Evolutionary conservation across 2,329 filamentous ascomycete genomes (phyloP).

Genomic region (Teratosphaeria epicoccoides): DNA sequence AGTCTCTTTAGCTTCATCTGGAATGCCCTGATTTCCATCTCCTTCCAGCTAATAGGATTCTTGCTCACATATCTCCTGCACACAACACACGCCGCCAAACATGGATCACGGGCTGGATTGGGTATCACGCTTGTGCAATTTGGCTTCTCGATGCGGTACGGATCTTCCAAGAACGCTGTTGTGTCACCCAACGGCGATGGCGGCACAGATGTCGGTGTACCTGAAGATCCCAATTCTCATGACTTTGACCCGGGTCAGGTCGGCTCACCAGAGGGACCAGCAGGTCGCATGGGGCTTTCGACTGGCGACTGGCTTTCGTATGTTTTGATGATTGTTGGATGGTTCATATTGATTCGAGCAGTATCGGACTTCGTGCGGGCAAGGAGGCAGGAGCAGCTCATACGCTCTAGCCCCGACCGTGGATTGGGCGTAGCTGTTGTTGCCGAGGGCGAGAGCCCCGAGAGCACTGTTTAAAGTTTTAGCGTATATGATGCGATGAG

Average conservation of each 20-base stretch:
- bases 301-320: slow-evolving; percentile 84
- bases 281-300: slow-evolving; percentile 44
- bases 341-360: slow-evolving; percentile 94
- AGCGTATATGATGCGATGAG: background rate
- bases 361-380: slow-evolving; percentile 83
- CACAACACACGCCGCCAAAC: slow-evolving; percentile 96
- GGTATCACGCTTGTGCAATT: slow-evolving; percentile 94
- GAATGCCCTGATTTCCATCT: slow-evolving; percentile 95
- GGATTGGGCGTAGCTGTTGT: slow-evolving; percentile 78
- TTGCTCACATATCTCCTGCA: slow-evolving; percentile 95
- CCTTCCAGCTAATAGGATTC: slow-evolving; percentile 94
- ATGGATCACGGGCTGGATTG: slow-evolving; percentile 86
- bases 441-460: slow-evolving; percentile 69
- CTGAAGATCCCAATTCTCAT: slow-evolving; percentile 81
- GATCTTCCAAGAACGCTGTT: slow-evolving; percentile 25
- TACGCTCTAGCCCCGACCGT: slow-evolving; percentile 83
- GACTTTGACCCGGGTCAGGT: slow-evolving; percentile 70
- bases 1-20: slow-evolving; percentile 79
- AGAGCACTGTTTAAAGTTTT: slow-evolving; percentile 42
- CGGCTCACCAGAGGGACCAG: slow-evolving; percentile 30
- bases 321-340: slow-evolving; percentile 88
- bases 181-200: slow-evolving; percentile 10
- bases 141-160: slow-evolving; percentile 81
- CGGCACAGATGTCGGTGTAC: slow-evolving; percentile 38
- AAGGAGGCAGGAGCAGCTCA: slow-evolving; percentile 80